Conservation (phyloP, 2,329 filamentous ascomycete genomes). For the Pseudogymnoascus sp. region DNA sequence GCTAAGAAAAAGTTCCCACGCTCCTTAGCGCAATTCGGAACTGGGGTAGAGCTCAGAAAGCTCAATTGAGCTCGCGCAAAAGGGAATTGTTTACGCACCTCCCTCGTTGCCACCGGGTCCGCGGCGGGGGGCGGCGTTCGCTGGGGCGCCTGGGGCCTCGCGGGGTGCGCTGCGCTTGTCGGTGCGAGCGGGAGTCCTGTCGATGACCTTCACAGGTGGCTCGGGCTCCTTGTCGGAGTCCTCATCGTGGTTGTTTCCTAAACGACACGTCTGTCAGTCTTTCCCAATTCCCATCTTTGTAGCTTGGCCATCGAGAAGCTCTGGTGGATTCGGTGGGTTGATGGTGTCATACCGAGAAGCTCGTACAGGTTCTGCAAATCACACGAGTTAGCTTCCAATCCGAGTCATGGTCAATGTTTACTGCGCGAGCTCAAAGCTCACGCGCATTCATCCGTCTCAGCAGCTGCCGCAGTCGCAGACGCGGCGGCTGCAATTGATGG, state of each 20-base stretch:
- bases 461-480: conserved; percentile 2
- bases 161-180: conserved; percentile 78
- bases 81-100: conserved; percentile 52
- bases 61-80: conserved; percentile 10
- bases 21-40: conserved; percentile 8
- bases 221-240: conserved; percentile 64
- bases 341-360: conserved; percentile 73
- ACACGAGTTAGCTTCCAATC: conserved; percentile 7
- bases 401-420: conserved; percentile 1
- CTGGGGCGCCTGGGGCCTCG: conserved; percentile 49
- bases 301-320: background rate
- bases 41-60: conserved; percentile 10
- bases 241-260: conserved; percentile 53
- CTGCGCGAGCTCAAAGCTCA: background rate
- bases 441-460: background rate
- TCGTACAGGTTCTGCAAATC: conserved; percentile 81
- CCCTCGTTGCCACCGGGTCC: conserved; percentile 70
- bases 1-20: conserved; percentile 11
- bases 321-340: conserved; percentile 12
- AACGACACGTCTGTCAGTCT: conserved; percentile 23
- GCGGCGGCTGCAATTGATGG: conserved; percentile 15
- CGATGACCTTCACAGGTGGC: conserved; percentile 79
- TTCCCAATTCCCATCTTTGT: conserved; percentile 12
- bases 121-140: conserved; percentile 35
- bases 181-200: conserved; percentile 69